Evolutionary conservation across 2,329 filamentous ascomycete genomes (phyloP).

Genomic region (Verticillium albo-atrum): DNA sequence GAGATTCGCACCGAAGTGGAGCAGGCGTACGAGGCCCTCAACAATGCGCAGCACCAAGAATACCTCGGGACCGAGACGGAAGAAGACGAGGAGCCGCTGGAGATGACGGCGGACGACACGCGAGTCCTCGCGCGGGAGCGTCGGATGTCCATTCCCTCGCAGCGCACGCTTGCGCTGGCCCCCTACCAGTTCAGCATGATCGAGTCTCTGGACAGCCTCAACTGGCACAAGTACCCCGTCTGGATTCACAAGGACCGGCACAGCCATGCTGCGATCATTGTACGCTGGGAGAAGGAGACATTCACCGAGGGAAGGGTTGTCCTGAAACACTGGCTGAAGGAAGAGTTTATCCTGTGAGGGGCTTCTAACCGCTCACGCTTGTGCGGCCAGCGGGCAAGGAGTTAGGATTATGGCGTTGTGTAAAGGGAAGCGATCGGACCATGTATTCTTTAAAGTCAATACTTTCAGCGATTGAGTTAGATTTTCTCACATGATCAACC

Average conservation of each 20-base stretch:
- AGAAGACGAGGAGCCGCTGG: constrained; percentile 35
- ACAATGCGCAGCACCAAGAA: constrained; percentile 63
- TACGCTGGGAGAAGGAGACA: constrained; percentile 60
- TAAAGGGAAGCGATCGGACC: too few species aligned
- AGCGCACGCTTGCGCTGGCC: constrained; percentile 73
- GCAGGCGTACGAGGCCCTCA: constrained; percentile 69
- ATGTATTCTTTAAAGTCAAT: too few species aligned
- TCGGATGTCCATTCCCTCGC: constrained; percentile 37
- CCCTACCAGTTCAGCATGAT: constrained; percentile 84
- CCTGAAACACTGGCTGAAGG: constrained; percentile 73
- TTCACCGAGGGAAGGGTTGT: constrained; percentile 78
- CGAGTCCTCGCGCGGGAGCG: constrained; percentile 35
- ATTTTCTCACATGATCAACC: too few species aligned
- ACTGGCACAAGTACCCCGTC: constrained; percentile 63
- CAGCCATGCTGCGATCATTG: constrained; percentile 86
- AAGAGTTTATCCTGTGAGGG: constrained; percentile 64
- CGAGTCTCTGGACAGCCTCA: constrained; percentile 62
- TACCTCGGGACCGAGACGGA: constrained; percentile 60
- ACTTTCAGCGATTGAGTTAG: too few species aligned
- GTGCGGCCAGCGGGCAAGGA: too few species aligned
- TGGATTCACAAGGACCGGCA: constrained; percentile 76
- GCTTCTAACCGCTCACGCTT: too few species aligned
- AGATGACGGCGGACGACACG: constrained; percentile 27
- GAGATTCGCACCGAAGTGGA: constrained; percentile 74
- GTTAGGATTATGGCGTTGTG: too few species aligned